Evolutionary conservation across 148 eudicot genomes (phyloP).

Genomic region (Talinum fruticosum): DNA sequence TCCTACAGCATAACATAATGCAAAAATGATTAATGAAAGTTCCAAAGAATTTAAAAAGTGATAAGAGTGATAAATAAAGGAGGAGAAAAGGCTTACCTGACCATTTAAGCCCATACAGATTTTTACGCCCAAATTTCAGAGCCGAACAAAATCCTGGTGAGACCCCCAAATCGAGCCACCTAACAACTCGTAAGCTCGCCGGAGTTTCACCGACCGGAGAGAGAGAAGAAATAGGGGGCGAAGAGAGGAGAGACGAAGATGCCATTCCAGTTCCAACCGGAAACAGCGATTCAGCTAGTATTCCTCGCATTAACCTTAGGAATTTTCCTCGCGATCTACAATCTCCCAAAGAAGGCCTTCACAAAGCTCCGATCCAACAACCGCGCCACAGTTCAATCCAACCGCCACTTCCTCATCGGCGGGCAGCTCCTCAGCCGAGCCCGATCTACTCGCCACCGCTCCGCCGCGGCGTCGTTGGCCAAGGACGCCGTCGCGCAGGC

Average conservation of each 20-base stretch:
- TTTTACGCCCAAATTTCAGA: background rate
- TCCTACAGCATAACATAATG: too few relatives aligned
- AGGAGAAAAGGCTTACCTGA: too few relatives aligned
- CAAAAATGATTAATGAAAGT: too few relatives aligned
- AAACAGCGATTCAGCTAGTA: constrained; percentile 35
- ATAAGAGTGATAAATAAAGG: too few relatives aligned
- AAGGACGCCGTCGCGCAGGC: constrained; percentile 57
- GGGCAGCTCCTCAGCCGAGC: constrained; percentile 76
- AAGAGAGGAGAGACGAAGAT: constrained; percentile 6
- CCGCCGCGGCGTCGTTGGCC: constrained; percentile 55
- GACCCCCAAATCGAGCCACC: background rate
- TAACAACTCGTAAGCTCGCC: background rate
- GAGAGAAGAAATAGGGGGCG: too few relatives aligned
- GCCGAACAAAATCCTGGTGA: background rate
- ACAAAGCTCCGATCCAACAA: constrained; percentile 56
- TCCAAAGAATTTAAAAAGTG: too few relatives aligned
- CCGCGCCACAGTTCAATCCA: constrained; percentile 50
- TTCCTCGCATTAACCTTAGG: constrained; percentile 44
- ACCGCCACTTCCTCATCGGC: constrained; percentile 72
- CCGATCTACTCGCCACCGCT: constrained; percentile 39
- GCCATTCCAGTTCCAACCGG: constrained; percentile 15
- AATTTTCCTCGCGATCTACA: constrained; percentile 53
- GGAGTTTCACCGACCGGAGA: background rate
- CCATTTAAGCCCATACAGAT: too few relatives aligned
- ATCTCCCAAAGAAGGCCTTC: constrained; percentile 50